Evolutionary conservation across 805 yeast species (phyloP).

Genomic region (Myxozyma neotropica): DNA sequence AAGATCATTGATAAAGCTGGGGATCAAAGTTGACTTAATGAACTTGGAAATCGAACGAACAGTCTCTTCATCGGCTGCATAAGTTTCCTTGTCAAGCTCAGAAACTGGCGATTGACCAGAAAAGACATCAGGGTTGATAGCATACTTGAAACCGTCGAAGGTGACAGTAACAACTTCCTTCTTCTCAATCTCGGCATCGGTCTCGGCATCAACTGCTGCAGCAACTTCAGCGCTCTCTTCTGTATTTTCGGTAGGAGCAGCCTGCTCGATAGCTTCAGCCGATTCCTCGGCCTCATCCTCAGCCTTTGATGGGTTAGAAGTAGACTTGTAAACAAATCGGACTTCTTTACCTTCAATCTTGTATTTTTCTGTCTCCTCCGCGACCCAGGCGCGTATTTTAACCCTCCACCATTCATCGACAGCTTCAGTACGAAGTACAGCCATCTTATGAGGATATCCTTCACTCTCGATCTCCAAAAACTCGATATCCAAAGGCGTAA

Average conservation of each 20-base stretch:
- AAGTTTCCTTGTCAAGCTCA: slow-evolving; percentile 43
- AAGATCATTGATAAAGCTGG: slow-evolving; percentile 61
- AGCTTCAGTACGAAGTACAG: slow-evolving; percentile 82
- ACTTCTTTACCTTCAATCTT: slow-evolving; percentile 46
- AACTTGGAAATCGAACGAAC: slow-evolving; percentile 72
- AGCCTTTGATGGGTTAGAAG: not conserved
- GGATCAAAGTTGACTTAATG: slow-evolving; percentile 60
- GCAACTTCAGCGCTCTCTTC: slow-evolving; percentile 32
- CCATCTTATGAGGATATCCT: slow-evolving; percentile 76
- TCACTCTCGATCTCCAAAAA: slow-evolving; percentile 61
- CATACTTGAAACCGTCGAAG: slow-evolving; percentile 44
- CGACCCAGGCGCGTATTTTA: slow-evolving; percentile 58
- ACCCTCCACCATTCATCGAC: slow-evolving; percentile 86
- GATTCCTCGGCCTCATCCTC: slow-evolving; percentile 13
- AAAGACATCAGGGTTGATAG: slow-evolving; percentile 81
- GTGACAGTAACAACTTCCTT: slow-evolving; percentile 22
- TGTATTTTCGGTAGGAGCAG: slow-evolving; percentile 6
- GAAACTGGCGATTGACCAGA: slow-evolving; percentile 46
- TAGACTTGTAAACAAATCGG: slow-evolving; percentile 18
- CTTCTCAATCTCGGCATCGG: slow-evolving; percentile 24
- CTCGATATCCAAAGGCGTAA: slow-evolving; percentile 81
- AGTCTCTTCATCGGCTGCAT: slow-evolving; percentile 57
- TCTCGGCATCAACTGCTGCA: slow-evolving; percentile 18
- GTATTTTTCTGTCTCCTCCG: slow-evolving; percentile 53
- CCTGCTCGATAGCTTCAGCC: slow-evolving; percentile 32